Evolutionary conservation across 441 rosid genomes (phyloP).

Genomic region (Populus trichocarpa): DNA sequence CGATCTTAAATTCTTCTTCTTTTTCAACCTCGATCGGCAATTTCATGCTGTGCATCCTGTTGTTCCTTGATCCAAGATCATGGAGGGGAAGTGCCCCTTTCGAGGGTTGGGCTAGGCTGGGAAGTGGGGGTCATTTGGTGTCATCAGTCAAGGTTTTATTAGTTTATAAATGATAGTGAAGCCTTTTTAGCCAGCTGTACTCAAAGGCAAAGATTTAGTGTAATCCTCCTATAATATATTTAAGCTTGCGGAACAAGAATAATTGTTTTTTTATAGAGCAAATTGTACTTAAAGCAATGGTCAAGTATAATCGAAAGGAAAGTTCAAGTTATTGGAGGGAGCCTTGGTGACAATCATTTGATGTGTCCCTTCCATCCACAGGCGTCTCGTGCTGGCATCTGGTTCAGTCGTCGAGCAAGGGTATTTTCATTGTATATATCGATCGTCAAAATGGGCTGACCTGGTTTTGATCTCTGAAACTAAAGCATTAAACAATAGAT

Average conservation of each 20-base stretch:
- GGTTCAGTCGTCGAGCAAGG: slow-evolving; percentile 16
- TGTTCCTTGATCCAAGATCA: background rate
- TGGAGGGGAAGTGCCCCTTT: background rate
- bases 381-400: slow-evolving; percentile 19
- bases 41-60: slow-evolving; percentile 1
- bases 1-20: background rate
- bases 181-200: slow-evolving; percentile 25
- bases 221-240: slow-evolving; percentile 24
- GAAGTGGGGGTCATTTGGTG: slow-evolving; percentile 1
- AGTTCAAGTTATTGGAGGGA: slow-evolving; percentile 15
- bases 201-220: slow-evolving; percentile 27
- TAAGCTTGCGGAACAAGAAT: slow-evolving; percentile 17
- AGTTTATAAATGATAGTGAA: background rate
- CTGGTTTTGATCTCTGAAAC: background rate
- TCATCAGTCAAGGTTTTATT: slow-evolving; percentile 9
- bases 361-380: slow-evolving; percentile 20
- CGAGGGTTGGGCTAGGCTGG: slow-evolving; percentile 2
- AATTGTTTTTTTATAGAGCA: slow-evolving; percentile 5
- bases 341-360: slow-evolving; percentile 24
- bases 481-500: background rate
- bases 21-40: background rate
- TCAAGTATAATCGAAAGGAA: slow-evolving; percentile 19
- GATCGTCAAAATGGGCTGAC: slow-evolving; percentile 1
- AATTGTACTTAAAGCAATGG: slow-evolving; percentile 23
- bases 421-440: slow-evolving; percentile 4